Conservation (phyloP, 208 protist genomes). For the Crithidia thermophila region DNA sequence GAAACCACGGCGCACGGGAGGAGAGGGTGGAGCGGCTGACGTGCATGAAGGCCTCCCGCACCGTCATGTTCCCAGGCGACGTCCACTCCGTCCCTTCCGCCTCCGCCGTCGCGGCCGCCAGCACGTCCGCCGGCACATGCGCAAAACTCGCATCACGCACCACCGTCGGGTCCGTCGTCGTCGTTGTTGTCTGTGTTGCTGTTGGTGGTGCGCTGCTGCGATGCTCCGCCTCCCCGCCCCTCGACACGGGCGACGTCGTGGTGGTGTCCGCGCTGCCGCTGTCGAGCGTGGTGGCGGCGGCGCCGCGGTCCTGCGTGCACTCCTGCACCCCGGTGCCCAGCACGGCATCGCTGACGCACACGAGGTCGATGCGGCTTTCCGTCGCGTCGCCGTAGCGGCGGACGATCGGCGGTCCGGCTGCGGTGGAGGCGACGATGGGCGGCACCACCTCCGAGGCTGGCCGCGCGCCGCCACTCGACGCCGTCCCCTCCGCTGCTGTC, state of each 20-base stretch:
- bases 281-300: conserved; percentile 26
- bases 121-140: conserved; percentile 33
- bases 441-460: too few species aligned
- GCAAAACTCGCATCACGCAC: conserved; percentile 20
- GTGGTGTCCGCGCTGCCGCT: not conserved
- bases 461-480: not conserved
- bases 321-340: conserved; percentile 43
- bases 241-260: not conserved
- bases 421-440: not conserved
- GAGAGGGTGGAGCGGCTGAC: conserved; percentile 67
- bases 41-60: conserved; percentile 70
- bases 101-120: conserved; percentile 35
- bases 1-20: conserved; percentile 67
- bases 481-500: not conserved
- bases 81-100: conserved; percentile 41
- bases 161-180: conserved; percentile 15
- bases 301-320: conserved; percentile 55
- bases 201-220: not conserved
- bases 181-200: not conserved
- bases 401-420: conserved; percentile 15
- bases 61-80: conserved; percentile 71
- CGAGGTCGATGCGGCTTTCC: conserved; percentile 65
- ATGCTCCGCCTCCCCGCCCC: not conserved
- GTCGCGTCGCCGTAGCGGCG: conserved; percentile 47
- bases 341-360: conserved; percentile 51